A percentile compares a stretch with the other conserved stretches of the same genome.
Conservation (phyloP, 208 protist species). For the Leishmania tarentolae region DNA sequence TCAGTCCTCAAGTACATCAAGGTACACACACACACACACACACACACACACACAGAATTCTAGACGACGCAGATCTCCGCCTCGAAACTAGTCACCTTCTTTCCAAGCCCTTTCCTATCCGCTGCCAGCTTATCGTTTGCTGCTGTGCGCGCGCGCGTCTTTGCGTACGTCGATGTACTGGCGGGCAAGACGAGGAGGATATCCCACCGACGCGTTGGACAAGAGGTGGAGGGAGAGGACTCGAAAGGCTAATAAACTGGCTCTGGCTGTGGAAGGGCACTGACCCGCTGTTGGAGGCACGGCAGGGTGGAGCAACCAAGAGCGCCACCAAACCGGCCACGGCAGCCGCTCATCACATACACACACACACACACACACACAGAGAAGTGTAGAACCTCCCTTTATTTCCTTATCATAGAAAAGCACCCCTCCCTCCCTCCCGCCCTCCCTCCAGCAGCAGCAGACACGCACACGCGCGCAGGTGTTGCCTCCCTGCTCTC, state of each 20-base stretch:
- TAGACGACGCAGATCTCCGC: background rate
- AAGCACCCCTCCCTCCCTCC: background rate
- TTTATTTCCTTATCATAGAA: constrained; percentile 4
- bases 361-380: background rate
- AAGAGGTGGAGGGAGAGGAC: background rate
- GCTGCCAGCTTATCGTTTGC: background rate
- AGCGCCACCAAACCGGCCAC: background rate
- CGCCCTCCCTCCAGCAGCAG: background rate
- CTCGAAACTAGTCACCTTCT: background rate
- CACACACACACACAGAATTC: background rate
- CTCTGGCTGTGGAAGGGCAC: background rate
- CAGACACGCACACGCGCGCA: background rate
- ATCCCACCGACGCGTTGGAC: background rate
- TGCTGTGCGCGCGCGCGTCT: background rate
- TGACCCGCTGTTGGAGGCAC: background rate
- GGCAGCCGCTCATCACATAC: background rate
- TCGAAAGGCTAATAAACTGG: background rate
- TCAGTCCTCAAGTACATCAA: background rate
- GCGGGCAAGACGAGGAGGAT: background rate
- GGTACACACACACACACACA: background rate
- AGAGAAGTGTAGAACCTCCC: background rate
- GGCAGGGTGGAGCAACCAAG: background rate
- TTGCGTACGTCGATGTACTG: background rate
- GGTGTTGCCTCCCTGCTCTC: background rate
- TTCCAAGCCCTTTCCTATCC: background rate